Evolutionary conservation across 352 stramenopile species (phyloP).

Genomic region (Phytophthora gonapodyides): DNA sequence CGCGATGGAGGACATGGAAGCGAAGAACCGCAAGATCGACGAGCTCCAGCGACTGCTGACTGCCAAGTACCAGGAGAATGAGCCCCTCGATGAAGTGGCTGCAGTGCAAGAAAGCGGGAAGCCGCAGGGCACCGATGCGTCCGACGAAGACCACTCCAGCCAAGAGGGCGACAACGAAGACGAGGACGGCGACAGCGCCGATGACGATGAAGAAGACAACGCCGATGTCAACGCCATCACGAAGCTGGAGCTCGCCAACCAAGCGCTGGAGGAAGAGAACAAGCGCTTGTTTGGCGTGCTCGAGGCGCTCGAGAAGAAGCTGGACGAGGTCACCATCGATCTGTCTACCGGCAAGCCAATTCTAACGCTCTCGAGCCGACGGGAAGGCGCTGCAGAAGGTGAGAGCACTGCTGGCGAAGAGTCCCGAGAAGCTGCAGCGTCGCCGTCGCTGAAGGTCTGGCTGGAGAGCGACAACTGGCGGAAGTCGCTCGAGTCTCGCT

Average conservation of each 20-base stretch:
- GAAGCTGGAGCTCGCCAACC: slow-evolving; percentile 45
- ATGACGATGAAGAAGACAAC: slow-evolving; percentile 21
- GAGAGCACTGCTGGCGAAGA: slow-evolving; percentile 1
- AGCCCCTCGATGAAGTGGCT: slow-evolving; percentile 23
- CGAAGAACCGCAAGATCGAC: slow-evolving; percentile 73
- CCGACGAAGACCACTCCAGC: slow-evolving; percentile 33
- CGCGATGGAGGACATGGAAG: slow-evolving; percentile 64
- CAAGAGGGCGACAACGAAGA: slow-evolving; percentile 36
- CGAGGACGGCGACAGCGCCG: slow-evolving; percentile 27
- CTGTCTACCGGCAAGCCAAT: slow-evolving; percentile 42
- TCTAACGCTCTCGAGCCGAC: slow-evolving; percentile 32
- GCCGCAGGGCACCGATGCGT: slow-evolving; percentile 21
- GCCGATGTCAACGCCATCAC: slow-evolving; percentile 25
- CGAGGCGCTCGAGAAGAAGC: slow-evolving; percentile 49
- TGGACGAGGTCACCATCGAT: slow-evolving; percentile 53
- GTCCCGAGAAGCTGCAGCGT: slow-evolving; percentile 21
- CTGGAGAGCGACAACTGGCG: slow-evolving; percentile 55
- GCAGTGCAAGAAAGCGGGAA: slow-evolving; percentile 17
- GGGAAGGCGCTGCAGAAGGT: slow-evolving; percentile 3
- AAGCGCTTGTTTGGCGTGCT: slow-evolving; percentile 52
- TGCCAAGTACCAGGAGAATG: slow-evolving; percentile 45
- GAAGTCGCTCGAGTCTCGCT: slow-evolving; percentile 36
- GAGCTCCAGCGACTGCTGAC: slow-evolving; percentile 58
- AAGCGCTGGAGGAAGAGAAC: slow-evolving; percentile 55
- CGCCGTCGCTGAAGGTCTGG: slow-evolving; percentile 58